Base-by-base conservation (phyloP, 441 rosid genomes). In the Sinapis alba region DNA sequence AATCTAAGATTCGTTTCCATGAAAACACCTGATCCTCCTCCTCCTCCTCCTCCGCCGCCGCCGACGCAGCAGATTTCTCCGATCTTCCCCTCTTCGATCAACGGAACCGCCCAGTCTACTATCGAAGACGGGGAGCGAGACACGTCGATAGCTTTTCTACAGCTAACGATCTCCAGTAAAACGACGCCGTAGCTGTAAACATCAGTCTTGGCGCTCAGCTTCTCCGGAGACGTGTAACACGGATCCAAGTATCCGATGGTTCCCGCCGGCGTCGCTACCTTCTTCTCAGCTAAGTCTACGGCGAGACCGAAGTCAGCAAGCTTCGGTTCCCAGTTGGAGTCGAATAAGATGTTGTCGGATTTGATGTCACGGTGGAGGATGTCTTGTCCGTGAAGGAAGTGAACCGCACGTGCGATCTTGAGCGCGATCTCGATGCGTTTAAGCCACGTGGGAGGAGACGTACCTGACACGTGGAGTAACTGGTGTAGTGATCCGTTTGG, bases 161-260 rank as follows among this genome's bases (percentile, higher is more conserved):
- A 43, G 10, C 93, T n/a, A 83, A 74, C 5, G 2, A 79, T 86
- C 83, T 92, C 97, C 50, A 92, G 36, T n/a, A 86, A 32, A 3
- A 89, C 84, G 2, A 92, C 96, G 36, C 96, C 96, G 57, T 80
- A 86, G 28, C 96, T 90, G 1, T 70, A 92, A 11, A 92, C 77
- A 15, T 90, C 96, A 16, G 50, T 84, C 72, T 83, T 86, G 2
- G 74, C 74, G 78, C 91, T 87, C 7, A 90, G 69, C 19, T 85
- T 83, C 5, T 67, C 78, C 61, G 78, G 78, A 6, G n/a, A 78
- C 60, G 77, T 62, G 7, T 87, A 88, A 0, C 73, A 62, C 57
- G 96, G 96, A 80, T 92, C 97, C 61, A 92, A 21, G 68, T 90
- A 90, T 13, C 97, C 96, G 3, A 90, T 84, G 0, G 97, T 92